These are phyloP conservation scores for Coriaria nepalensis DNA, from an alignment of 306 rosid genomes.

Conservation along the genomic window DNA sequence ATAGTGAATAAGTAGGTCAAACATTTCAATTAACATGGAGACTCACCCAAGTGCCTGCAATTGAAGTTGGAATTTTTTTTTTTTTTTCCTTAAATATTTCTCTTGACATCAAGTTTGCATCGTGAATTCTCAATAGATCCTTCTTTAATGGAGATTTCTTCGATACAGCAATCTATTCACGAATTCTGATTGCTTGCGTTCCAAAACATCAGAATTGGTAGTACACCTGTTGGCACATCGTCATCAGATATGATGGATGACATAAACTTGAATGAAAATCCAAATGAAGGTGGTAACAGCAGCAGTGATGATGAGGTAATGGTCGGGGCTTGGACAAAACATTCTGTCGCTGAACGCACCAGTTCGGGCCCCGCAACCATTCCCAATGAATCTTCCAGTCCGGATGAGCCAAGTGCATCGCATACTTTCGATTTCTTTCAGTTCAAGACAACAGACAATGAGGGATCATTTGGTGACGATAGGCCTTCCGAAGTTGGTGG, in stretches of 20 bases:
- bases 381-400: constrained; percentile 19
- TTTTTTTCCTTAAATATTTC: too few species aligned
- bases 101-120: too few species aligned
- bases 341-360: constrained; percentile 36
- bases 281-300: constrained; percentile 53
- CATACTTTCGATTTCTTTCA: constrained; percentile 66
- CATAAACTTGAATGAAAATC: constrained; percentile 58
- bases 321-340: constrained; percentile 55
- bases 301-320: constrained; percentile 93
- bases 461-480: constrained; percentile 45
- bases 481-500: constrained; percentile 65
- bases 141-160: too few species aligned
- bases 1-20: too few species aligned
- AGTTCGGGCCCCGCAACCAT: constrained; percentile 33
- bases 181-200: constrained; percentile 93
- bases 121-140: too few species aligned
- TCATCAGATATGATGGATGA: constrained; percentile 83
- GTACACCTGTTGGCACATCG: constrained; percentile 46
- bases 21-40: too few species aligned
- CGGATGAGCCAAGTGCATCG: constrained; percentile 16
- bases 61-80: too few species aligned
- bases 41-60: too few species aligned
- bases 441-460: constrained; percentile 56
- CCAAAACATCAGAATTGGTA: constrained; percentile 74
- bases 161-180: constrained; percentile 71